Conservation (phyloP, 1,284 basidiomycete species). For the Testicularia cyperi region DNA sequence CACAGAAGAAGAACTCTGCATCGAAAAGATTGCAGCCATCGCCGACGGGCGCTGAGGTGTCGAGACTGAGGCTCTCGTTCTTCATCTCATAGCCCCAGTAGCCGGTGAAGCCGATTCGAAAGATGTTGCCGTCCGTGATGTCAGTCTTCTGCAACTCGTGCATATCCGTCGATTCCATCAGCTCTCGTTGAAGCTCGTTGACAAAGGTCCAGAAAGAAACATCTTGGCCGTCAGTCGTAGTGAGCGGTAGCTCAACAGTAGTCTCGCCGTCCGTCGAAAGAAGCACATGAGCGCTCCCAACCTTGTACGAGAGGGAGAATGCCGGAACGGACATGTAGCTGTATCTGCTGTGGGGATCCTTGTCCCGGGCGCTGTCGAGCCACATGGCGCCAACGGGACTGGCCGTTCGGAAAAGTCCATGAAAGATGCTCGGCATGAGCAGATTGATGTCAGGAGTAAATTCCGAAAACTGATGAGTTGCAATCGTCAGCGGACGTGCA, state of each 20-base stretch:
- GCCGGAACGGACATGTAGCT: conserved; percentile 54
- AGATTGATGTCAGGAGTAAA: conserved; percentile 23
- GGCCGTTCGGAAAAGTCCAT: conserved; percentile 53
- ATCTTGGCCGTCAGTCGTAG: too few relatives aligned
- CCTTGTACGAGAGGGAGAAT: conserved; percentile 48
- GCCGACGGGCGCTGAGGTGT: conserved; percentile 4
- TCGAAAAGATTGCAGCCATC: conserved; percentile 23
- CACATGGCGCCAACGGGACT: conserved; percentile 62
- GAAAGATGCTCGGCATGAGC: conserved; percentile 60
- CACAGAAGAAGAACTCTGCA: conserved; percentile 62
- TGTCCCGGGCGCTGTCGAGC: conserved; percentile 62
- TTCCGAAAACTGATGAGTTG: conserved; percentile 2
- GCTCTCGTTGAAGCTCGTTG: conserved; percentile 34
- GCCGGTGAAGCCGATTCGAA: conserved; percentile 64
- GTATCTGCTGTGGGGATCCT: conserved; percentile 33
- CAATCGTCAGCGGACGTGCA: conserved; percentile 1
- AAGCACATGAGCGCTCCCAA: conserved; percentile 2
- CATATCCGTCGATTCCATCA: conserved; percentile 13
- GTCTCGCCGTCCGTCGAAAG: conserved; percentile 7
- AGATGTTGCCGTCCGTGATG: conserved; percentile 48
- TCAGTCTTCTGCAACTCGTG: background rate
- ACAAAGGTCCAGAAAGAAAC: conserved; percentile 54
- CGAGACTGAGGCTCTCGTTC: conserved; percentile 61
- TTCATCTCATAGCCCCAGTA: conserved; percentile 67
- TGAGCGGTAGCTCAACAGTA: background rate